Evolutionary conservation across 2,329 filamentous ascomycete species (phyloP).

Genomic region (Sporothrix pallida): DNA sequence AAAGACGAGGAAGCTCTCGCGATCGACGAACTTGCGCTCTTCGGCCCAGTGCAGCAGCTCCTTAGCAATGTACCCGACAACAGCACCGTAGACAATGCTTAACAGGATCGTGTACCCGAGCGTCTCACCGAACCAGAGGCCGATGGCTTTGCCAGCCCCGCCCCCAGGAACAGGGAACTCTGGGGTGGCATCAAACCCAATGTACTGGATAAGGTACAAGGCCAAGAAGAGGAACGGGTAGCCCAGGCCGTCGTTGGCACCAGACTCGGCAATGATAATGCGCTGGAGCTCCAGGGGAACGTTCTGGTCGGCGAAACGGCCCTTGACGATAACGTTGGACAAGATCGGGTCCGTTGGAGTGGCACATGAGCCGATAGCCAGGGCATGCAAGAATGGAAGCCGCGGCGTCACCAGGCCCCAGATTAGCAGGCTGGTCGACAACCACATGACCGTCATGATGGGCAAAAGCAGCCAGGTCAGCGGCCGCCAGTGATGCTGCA

Average conservation of each 20-base stretch:
- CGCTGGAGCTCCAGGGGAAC: slow-evolving; percentile 81
- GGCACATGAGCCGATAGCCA: slow-evolving; percentile 84
- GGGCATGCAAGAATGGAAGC: slow-evolving; percentile 75
- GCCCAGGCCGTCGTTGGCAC: slow-evolving; percentile 85
- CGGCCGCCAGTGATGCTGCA: slow-evolving; percentile 78
- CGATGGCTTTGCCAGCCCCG: slow-evolving; percentile 70
- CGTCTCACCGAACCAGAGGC: slow-evolving; percentile 82
- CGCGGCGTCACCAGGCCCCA: slow-evolving; percentile 73
- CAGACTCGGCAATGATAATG: slow-evolving; percentile 81
- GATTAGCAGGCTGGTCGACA: slow-evolving; percentile 77
- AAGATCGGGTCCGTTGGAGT: slow-evolving; percentile 89
- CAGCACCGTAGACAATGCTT: slow-evolving; percentile 76
- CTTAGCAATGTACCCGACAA: slow-evolving; percentile 81
- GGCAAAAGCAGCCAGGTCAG: slow-evolving; percentile 78
- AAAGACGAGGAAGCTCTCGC: slow-evolving; percentile 87
- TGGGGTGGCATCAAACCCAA: slow-evolving; percentile 63
- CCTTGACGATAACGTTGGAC: slow-evolving; percentile 86
- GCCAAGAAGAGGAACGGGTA: slow-evolving; percentile 89
- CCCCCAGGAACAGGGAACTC: slow-evolving; percentile 54
- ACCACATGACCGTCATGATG: slow-evolving; percentile 86
- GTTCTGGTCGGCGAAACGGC: slow-evolving; percentile 81
- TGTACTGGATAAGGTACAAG: slow-evolving; percentile 81
- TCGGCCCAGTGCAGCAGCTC: slow-evolving; percentile 84
- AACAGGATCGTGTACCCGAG: slow-evolving; percentile 83
- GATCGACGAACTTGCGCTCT: slow-evolving; percentile 78